Percentiles rank a stretch among this genome's conserved stretches.
Conservation (phyloP, 805 yeast genomes). For the Ogataea trehaloabstinens region DNA sequence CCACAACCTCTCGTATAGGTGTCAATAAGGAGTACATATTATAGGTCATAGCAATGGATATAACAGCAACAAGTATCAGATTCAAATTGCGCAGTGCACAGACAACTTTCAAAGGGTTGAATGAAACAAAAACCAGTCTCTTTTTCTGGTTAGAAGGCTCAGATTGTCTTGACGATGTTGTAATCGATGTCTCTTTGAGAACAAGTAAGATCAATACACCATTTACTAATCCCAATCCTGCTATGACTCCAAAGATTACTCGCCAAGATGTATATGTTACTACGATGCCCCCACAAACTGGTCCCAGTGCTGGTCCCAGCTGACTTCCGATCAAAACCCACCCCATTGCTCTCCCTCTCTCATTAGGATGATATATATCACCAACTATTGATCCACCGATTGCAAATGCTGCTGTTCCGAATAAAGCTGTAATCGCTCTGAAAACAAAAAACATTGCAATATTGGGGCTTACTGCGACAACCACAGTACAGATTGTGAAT, state of each 20-base stretch:
- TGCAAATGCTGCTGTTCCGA: constrained; percentile 55
- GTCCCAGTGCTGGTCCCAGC: constrained; percentile 53
- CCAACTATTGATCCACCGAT: constrained; percentile 52
- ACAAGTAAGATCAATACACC: constrained; percentile 35
- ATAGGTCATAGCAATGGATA: constrained; percentile 41
- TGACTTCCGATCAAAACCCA: constrained; percentile 50
- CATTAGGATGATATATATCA: constrained; percentile 48
- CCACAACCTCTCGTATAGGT: constrained; percentile 54
- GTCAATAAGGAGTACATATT: constrained; percentile 53
- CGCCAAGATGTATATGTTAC: constrained; percentile 53
- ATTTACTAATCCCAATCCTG: constrained; percentile 41
- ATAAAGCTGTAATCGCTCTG: constrained; percentile 47
- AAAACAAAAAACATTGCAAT: constrained; percentile 54
- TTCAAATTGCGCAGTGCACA: constrained; percentile 41
- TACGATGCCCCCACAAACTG: constrained; percentile 51
- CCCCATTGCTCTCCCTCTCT: constrained; percentile 52
- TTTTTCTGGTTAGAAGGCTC: too few species aligned
- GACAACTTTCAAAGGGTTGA: constrained; percentile 47
- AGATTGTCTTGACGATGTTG: too few species aligned
- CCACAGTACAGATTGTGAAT: constrained; percentile 21
- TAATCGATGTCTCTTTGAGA: constrained; percentile 48
- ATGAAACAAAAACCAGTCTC: constrained; percentile 39
- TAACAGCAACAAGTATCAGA: constrained; percentile 41
- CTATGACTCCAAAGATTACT: constrained; percentile 49
- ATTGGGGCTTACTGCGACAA: constrained; percentile 45